phyloP scores from a whole-genome alignment of 78 protist species.

The Emiliania huxleyi region DNA sequence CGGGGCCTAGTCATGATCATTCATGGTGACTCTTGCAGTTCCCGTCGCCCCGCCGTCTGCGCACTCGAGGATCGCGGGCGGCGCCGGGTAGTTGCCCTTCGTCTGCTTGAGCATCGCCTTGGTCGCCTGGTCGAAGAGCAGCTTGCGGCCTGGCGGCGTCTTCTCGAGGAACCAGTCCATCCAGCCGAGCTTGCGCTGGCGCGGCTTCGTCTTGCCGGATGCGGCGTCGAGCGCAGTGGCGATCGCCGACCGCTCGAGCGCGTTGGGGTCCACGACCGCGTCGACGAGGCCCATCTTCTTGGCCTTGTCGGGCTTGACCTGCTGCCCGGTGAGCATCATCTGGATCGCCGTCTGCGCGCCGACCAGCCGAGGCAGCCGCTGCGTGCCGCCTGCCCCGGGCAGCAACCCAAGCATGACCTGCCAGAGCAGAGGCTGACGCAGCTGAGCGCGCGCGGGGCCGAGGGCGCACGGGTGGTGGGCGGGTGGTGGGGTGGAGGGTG shows the following conservation, averaged over 20 bases:
- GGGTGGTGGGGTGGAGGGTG: no score
- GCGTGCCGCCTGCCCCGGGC: constrained; percentile 74
- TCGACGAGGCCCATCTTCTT: constrained; percentile 35
- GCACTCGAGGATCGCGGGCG: constrained; percentile 55
- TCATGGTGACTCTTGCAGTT: no score
- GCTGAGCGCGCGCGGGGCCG: no score
- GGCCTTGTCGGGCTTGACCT: constrained; percentile 54
- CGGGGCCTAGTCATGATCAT: no score
- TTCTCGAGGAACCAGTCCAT: background rate
- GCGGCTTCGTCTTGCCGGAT: background rate
- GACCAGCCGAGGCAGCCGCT: constrained; percentile 60
- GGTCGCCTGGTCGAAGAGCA: constrained; percentile 40
- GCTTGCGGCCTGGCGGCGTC: constrained; percentile 34
- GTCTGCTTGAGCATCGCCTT: constrained; percentile 49
- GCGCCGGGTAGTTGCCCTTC: constrained; percentile 50
- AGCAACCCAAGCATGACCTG: constrained; percentile 65
- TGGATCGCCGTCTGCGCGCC: constrained; percentile 59
- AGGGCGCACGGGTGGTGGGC: no score
- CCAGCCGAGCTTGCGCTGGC: background rate
- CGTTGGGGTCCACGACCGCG: background rate
- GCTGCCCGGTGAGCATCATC: constrained; percentile 64
- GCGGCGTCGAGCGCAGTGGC: constrained; percentile 34
- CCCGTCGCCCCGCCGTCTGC: no score
- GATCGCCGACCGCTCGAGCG: constrained; percentile 37
- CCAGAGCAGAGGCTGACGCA: background rate